Conservation (phyloP, 805 yeast species). For the Yamadazyma phyllophila region DNA sequence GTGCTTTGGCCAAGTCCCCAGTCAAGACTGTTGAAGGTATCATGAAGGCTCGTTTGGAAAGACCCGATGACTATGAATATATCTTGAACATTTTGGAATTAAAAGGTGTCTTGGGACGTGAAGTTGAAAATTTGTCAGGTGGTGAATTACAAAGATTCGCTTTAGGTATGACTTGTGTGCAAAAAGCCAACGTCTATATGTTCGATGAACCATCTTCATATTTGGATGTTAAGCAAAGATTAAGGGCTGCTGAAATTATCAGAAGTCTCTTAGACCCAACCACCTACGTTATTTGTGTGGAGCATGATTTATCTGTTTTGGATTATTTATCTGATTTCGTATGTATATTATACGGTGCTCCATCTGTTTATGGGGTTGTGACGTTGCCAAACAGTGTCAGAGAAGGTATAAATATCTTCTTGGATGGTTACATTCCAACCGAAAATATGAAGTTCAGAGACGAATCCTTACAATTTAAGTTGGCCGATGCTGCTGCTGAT, state of each 20-base stretch:
- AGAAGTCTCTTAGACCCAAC: conserved; percentile 78
- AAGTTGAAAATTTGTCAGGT: conserved; percentile 87
- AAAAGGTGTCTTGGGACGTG: conserved; percentile 76
- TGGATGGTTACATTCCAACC: conserved; percentile 96
- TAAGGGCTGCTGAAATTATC: conserved; percentile 93
- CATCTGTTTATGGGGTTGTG: conserved; percentile 98
- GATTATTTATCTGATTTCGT: conserved; percentile 96
- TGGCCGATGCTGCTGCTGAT: conserved; percentile 84
- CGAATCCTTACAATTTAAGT: conserved; percentile 90
- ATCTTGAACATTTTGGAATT: conserved; percentile 74
- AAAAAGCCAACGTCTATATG: conserved; percentile 94
- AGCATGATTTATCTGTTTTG: conserved; percentile 96
- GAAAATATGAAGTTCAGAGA: conserved; percentile 97
- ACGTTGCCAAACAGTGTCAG: conserved; percentile 95
- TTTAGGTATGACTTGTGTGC: conserved; percentile 95
- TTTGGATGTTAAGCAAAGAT: conserved; percentile 97
- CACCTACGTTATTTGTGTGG: conserved; percentile 90
- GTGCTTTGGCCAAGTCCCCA: conserved; percentile 87
- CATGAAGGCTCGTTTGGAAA: conserved; percentile 72
- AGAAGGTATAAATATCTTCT: conserved; percentile 97
- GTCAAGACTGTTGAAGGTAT: conserved; percentile 82
- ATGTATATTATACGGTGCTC: conserved; percentile 96
- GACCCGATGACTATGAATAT: conserved; percentile 62
- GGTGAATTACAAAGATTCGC: conserved; percentile 99
- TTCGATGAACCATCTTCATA: conserved; percentile 99